These are phyloP conservation scores for Cytospora piceicola DNA, from an alignment of 2,329 filamentous ascomycete species.

Conservation along the genomic window DNA sequence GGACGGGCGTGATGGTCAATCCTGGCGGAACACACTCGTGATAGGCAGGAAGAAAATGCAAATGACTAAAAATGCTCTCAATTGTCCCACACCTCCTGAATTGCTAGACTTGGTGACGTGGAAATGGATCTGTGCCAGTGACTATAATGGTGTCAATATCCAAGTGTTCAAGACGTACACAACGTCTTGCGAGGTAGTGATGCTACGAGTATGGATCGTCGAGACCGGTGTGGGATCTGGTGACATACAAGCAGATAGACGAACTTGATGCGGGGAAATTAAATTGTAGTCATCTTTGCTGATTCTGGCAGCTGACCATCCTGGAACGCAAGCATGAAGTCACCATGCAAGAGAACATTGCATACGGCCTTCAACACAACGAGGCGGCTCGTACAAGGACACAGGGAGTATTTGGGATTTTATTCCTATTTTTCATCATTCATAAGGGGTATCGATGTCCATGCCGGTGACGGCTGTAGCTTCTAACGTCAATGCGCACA, in stretches of 20 bases:
- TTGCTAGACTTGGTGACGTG: not conserved
- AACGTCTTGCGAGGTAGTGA: not conserved
- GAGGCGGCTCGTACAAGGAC: not conserved
- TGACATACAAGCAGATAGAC: not conserved
- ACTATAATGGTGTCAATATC: not conserved
- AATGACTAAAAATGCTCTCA: constrained; percentile 18
- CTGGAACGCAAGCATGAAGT: not conserved
- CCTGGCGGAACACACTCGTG: constrained; percentile 13
- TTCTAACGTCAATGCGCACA: not conserved
- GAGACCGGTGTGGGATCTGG: not conserved
- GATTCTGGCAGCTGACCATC: not conserved
- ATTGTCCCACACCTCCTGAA: not conserved
- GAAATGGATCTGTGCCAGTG: not conserved
- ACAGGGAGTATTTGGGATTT: not conserved
- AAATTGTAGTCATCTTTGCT: not conserved
- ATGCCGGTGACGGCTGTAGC: constrained; percentile 15
- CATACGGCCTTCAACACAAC: too few relatives aligned
- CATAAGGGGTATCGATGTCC: constrained; percentile 27
- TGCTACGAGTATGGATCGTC: not conserved
- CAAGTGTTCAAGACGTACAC: not conserved
- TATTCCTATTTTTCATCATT: constrained; percentile 13
- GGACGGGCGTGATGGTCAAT: constrained; percentile 1
- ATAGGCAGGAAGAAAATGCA: constrained; percentile 28
- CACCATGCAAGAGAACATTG: not conserved
- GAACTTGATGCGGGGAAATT: not conserved